Conservation (phyloP, 495 filamentous ascomycete species). For the Annulohypoxylon maeteangense region DNA sequence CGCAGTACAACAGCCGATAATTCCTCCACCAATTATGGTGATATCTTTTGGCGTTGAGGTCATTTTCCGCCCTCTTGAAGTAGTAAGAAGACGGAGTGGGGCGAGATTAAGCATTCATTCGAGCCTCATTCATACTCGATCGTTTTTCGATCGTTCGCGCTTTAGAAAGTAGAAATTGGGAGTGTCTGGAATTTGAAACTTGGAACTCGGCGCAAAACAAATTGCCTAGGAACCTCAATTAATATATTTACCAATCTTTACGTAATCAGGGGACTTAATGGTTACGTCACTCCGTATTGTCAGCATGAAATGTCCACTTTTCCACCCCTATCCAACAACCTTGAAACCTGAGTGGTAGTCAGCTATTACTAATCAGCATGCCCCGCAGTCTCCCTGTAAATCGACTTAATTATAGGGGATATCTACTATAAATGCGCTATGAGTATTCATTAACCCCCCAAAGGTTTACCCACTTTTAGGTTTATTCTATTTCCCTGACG, state of each 20-base stretch:
- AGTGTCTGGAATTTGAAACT: not conserved
- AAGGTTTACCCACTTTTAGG: no score
- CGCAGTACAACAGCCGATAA: conserved; percentile 86
- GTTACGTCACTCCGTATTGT: not conserved
- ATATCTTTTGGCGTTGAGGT: conserved; percentile 43
- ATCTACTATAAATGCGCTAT: no score
- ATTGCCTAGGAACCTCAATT: not conserved
- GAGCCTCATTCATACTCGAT: not conserved
- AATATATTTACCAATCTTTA: not conserved
- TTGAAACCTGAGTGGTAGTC: no score
- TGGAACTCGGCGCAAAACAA: not conserved
- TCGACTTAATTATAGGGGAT: no score
- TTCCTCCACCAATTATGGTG: conserved; percentile 74
- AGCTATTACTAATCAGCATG: no score
- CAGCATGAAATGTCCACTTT: not conserved
- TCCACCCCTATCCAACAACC: no score
- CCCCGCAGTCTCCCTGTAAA: no score
- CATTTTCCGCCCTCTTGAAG: conserved; percentile 37
- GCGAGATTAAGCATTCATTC: conserved; percentile 23
- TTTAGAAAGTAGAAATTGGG: not conserved
- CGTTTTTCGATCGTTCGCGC: not conserved
- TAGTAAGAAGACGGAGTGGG: conserved; percentile 27
- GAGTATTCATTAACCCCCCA: no score
- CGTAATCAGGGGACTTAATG: not conserved
- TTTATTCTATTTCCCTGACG: no score